Base-by-base conservation (phyloP, 495 filamentous ascomycete genomes). In the Xylaria palmicola region DNA sequence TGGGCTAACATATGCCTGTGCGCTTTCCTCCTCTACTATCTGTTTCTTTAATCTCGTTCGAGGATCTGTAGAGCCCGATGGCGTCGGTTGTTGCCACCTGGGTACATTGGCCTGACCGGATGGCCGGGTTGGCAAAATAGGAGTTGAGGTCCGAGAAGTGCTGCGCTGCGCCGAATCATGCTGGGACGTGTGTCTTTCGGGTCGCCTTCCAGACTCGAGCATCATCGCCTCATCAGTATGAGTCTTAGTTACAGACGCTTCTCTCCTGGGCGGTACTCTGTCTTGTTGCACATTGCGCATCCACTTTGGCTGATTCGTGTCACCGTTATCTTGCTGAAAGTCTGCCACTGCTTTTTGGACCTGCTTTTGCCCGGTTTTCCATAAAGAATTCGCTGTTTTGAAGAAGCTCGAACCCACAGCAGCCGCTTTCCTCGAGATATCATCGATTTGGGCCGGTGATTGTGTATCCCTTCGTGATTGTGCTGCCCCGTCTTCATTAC, bases 291-390 rank as follows among this genome's bases (percentile, higher is more conserved):
- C 78, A 53, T 91, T 89, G 65, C 86, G 84, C 93, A 98, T 96
- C 94, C 94, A 98, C 65, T 90, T 93, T 1, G 94, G 94, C 68
- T 96, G 90, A 68, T 71, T 91, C 1, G 90, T 79, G 70, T 97
- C 94, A 27, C 85, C 81, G 15, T 68, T 68, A 8, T 85, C 82
- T 47, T 82, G 79, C 50, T 97, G 93, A 62, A 97, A 88, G 19
- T 98, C 94, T 15, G 90, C 85, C 13, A 98, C 90, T 13, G 91
- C 94, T 71, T 92, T 92, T 68, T 96, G 93, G n/a, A 98, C 86
- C 69, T 90, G 93, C 74, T 96, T 98, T 65, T 90, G 91, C 2
- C 92, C 88, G 6, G 87, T 88, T 72, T 96, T 98, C 94, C 94
- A 98, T 2, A 98, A 72, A 2, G 88, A 90, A 64, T 92, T 93